Base-by-base conservation (phyloP, 1,139 yeast species). In the Groenewaldozyma sp. region DNA sequence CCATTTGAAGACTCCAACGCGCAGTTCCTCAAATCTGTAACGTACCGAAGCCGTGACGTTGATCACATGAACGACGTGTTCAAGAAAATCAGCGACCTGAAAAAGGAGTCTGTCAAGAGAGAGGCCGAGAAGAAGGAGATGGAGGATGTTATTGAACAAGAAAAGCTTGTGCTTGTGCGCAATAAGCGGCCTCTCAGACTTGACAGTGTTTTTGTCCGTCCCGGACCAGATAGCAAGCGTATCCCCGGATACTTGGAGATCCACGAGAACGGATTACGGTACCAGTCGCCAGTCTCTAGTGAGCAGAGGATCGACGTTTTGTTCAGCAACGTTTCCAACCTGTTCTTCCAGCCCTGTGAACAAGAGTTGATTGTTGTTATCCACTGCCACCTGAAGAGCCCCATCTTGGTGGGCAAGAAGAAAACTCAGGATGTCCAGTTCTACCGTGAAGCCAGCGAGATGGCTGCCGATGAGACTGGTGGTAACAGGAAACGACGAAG, bases 381-480 rank as follows among this genome's bases (percentile, higher is more conserved):
- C 49, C 99, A 91, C 62, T 81, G 91, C 57, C 95, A 88, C 62
- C 73, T 91, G 60, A 87, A 86, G 62, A 80, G 78, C 39, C 98
- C 98, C 17, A 80, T 93, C 44, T 81, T 91, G 78, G 82, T 91
- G 59, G 98, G 97, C 48, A 91, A 93, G 67, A 82, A 84, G 65
- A 91, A 93, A 66, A 87, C 96, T 0, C 82, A 80, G 62, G 98
- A 91, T 57, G 84, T 91, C 33, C 98, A 93, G 64, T 87, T 91
- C 59, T 91, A 88, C 65, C 74, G 97, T 51, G 99, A 91, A 62
- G 97, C 97, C 11, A 78, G 94, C 38, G 99, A 91, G 59, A 82
- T 88, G 73, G 82, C 95, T 2, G 87, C 86, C 55, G 99, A 91
- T 63, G 99, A 91, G 64, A 91, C 99, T 28, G 95, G 97, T 45